phyloP scores from a whole-genome alignment of 768 basidiomycete species.

The Lactarius deliciosus region DNA sequence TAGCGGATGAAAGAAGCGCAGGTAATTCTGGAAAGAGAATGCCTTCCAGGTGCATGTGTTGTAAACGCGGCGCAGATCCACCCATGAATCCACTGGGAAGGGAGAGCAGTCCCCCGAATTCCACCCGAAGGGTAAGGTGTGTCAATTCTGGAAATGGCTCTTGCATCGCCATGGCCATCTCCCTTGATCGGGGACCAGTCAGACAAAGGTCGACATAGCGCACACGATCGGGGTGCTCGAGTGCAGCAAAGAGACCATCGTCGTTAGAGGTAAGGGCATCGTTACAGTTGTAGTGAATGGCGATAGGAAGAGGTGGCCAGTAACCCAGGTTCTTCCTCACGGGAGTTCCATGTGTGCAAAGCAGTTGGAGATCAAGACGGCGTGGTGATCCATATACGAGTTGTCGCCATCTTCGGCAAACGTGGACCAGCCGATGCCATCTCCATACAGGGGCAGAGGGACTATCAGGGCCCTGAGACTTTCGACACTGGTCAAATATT shows the following conservation, averaged over 20 bases:
- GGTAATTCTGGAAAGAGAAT: neutral
- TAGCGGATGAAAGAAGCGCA: neutral
- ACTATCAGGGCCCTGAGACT: neutral
- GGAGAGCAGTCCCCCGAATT: too few relatives aligned
- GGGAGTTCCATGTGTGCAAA: too few relatives aligned
- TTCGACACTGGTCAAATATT: neutral
- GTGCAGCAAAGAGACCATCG: neutral
- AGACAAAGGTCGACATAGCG: neutral
- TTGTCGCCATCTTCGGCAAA: too few relatives aligned
- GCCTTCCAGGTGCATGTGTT: neutral
- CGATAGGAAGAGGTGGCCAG: neutral
- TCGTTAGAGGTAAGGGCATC: neutral
- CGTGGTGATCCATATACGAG: too few relatives aligned
- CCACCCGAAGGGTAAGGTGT: too few relatives aligned
- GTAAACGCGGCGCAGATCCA: neutral
- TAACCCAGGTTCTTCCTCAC: neutral
- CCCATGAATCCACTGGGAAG: constrained; percentile 2
- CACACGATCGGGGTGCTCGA: neutral
- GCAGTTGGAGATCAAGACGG: too few relatives aligned
- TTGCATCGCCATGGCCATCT: neutral
- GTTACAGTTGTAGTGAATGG: neutral
- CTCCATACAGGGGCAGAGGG: neutral
- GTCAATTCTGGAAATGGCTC: too few relatives aligned
- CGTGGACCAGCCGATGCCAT: too few relatives aligned
- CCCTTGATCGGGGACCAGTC: neutral